These are phyloP conservation scores for Ogataea populi-albae DNA, from an alignment of 805 yeast species.

Conservation along the genomic window DNA sequence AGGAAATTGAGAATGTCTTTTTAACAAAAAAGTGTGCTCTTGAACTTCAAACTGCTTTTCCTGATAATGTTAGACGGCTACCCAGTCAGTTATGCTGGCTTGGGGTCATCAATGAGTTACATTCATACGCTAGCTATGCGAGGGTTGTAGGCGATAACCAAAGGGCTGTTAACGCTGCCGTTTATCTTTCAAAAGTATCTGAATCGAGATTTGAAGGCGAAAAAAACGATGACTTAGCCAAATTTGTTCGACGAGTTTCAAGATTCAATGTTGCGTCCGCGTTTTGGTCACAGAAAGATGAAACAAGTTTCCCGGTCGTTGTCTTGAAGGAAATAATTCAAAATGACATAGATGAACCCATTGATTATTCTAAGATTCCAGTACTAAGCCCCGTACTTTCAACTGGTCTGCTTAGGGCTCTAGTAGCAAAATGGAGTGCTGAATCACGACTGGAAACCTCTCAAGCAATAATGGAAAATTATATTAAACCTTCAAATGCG, in stretches of 20 bases:
- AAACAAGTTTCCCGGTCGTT: constrained; percentile 49
- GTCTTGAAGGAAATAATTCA: constrained; percentile 41
- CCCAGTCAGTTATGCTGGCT: constrained; percentile 17
- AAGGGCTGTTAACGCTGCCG: constrained; percentile 48
- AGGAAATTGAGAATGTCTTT: constrained; percentile 41
- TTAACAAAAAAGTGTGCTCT: constrained; percentile 35
- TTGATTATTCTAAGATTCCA: constrained; percentile 6
- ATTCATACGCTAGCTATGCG: constrained; percentile 41
- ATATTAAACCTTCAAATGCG: constrained; percentile 43
- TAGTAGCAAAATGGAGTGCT: constrained; percentile 66
- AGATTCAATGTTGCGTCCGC: constrained; percentile 54
- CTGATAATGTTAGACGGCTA: background rate
- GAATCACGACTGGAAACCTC: constrained; percentile 69
- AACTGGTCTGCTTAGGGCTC: constrained; percentile 27
- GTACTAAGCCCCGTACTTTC: constrained; percentile 12
- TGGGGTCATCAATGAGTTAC: constrained; percentile 37
- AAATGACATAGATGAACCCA: constrained; percentile 7
- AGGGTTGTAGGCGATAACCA: constrained; percentile 41
- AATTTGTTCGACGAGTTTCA: constrained; percentile 24
- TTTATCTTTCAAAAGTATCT: constrained; percentile 40
- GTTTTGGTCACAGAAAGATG: constrained; percentile 63
- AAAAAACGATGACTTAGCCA: constrained; percentile 6
- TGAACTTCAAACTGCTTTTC: constrained; percentile 32
- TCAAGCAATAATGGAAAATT: constrained; percentile 50
- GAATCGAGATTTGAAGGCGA: constrained; percentile 17